Conservation (phyloP, 176 grass and related monocot genomes). For the Microstegium vimineum region DNA sequence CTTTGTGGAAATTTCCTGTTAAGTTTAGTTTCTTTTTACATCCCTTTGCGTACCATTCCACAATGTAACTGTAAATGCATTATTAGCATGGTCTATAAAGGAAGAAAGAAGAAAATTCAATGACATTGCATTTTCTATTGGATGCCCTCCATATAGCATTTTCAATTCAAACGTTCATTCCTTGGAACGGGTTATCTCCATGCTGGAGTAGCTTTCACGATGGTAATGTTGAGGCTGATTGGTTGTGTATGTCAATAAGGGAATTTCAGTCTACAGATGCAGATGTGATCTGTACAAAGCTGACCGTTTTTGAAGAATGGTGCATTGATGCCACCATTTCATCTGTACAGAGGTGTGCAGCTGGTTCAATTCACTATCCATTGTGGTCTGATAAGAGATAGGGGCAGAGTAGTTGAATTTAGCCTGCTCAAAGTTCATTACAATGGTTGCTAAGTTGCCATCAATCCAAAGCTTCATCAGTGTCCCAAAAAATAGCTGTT, state of each 20-base stretch:
- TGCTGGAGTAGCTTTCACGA: constrained; percentile 4
- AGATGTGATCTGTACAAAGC: constrained; percentile 9
- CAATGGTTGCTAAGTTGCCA: constrained; percentile 6
- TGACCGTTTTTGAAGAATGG: constrained; percentile 11
- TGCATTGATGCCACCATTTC: not conserved
- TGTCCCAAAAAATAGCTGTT: not conserved
- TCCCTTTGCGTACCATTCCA: constrained; percentile 18
- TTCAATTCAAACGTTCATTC: constrained; percentile 18
- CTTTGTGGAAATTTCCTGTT: constrained; percentile 38
- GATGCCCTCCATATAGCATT: constrained; percentile 15
- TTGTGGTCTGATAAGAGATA: not conserved
- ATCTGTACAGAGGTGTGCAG: not conserved
- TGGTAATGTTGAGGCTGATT: constrained; percentile 5
- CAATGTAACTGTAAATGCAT: constrained; percentile 64
- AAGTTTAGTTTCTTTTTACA: constrained; percentile 35
- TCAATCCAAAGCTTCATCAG: constrained; percentile 1
- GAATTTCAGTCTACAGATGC: constrained; percentile 8
- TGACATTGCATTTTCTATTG: constrained; percentile 25
- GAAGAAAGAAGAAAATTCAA: constrained; percentile 29
- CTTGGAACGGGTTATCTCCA: not conserved
- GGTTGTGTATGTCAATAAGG: constrained; percentile 7
- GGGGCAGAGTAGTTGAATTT: constrained; percentile 15
- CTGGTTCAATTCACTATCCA: not conserved
- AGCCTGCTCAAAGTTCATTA: constrained; percentile 22
- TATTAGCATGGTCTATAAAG: constrained; percentile 32